Base-by-base conservation (phyloP, 176 grass and related monocot genomes). In the bread wheat (Triticum aestivum) region DNA sequence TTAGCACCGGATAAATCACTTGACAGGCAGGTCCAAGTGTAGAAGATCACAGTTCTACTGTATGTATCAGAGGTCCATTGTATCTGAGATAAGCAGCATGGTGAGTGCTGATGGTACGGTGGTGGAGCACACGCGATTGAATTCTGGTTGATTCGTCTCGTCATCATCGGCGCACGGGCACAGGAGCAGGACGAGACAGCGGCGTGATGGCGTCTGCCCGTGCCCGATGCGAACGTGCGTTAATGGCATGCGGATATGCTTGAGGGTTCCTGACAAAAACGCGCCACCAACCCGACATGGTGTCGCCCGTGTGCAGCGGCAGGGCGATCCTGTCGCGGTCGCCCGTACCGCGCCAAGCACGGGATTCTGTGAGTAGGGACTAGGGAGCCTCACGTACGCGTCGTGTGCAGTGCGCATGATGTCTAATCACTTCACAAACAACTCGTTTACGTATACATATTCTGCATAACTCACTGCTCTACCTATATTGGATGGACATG, bases 241-340 rank as follows among this genome's bases (percentile, higher is more conserved):
- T 65, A 54, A 75, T 54, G 78, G 58, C 47, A 49, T 54, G 79
- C 41, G 49, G 78, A 49, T 87, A 63, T 80, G 39, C 52, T 81
- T 62, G 3, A 12, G 9, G 77, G 63, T n/a, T 61, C 14, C 63
- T 23, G 85, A 87, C 56, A 8, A 58, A 4, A 87, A 75, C 78
- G 4, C 69, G 24, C 17, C 85, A 82, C 86, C 79, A 81, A 73
- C 67, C 77, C 10, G 67, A 14, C 52, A 63, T 24, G 24, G 35
- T 69, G 65, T 32, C 34, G 80, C 26, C 66, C 4, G 67, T 20
- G 51, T 41, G 49, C 41, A 52, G 68, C 18, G 67, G 35, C 51
- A 18, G 51, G 51, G 51, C 5, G 51, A 54, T 54, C 0, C 51
- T 0, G 51, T 54, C 49, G 49, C 14, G 15, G 51, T 51, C 47